phyloP scores from a whole-genome alignment of 2,329 filamentous ascomycete genomes.

The Phialocephala sp. region DNA sequence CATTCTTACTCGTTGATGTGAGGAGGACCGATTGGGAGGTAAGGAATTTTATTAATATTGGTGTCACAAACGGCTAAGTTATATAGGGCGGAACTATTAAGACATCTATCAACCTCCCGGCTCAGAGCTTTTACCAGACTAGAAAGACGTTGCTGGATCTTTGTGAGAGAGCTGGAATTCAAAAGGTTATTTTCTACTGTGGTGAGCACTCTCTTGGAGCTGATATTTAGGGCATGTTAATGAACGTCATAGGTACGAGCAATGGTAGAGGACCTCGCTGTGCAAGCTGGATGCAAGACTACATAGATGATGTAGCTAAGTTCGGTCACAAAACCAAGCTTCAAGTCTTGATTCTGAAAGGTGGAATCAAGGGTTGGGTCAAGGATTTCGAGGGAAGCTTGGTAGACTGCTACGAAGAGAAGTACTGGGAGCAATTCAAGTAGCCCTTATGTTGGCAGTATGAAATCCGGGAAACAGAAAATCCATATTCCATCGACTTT shows the following conservation, averaged over 20 bases:
- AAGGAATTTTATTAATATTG: constrained; percentile 20
- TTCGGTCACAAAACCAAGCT: constrained; percentile 48
- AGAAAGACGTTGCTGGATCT: constrained; percentile 55
- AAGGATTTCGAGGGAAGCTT: constrained; percentile 51
- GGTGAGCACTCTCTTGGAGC: constrained; percentile 45
- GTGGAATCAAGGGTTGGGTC: constrained; percentile 62
- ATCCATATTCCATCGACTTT: constrained; percentile 30
- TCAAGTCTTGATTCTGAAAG: constrained; percentile 54
- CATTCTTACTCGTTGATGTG: constrained; percentile 59
- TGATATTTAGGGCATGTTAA: neutral
- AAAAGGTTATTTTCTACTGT: constrained; percentile 60
- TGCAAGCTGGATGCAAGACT: constrained; percentile 62
- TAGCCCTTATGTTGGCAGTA: constrained; percentile 10
- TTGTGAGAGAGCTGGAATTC: constrained; percentile 55
- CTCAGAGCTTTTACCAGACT: constrained; percentile 59
- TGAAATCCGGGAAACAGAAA: constrained; percentile 11
- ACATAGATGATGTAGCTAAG: constrained; percentile 52
- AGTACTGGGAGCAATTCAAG: constrained; percentile 43
- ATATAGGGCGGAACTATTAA: constrained; percentile 62
- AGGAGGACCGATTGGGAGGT: constrained; percentile 57
- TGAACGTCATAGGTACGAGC: constrained; percentile 50
- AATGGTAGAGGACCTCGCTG: constrained; percentile 56
- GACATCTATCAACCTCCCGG: constrained; percentile 62
- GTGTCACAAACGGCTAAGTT: neutral
- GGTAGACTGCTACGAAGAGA: constrained; percentile 58